phyloP scores from a whole-genome alignment of 139 green algal genomes.

The Chlamydomonas applanata region DNA sequence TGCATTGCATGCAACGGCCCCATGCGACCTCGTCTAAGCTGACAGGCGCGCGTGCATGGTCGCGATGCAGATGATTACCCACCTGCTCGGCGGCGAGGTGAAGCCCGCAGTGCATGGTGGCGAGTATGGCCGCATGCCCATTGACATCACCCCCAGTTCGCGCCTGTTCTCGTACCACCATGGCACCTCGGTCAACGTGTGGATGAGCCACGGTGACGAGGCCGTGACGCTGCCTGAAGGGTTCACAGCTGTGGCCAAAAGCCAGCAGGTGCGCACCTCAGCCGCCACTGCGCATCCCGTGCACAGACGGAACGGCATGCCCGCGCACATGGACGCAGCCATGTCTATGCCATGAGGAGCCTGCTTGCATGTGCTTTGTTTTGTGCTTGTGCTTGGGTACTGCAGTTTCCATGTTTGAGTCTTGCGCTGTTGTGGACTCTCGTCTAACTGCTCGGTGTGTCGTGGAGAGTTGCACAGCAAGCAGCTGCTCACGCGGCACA shows the following conservation, averaged over 20 bases:
- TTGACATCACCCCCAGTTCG: slow-evolving; percentile 62
- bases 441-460: too few species aligned
- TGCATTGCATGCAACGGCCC: too few species aligned
- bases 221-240: slow-evolving; percentile 83
- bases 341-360: background rate
- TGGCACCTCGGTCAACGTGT: slow-evolving; percentile 69
- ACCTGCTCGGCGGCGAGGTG: slow-evolving; percentile 80
- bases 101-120: slow-evolving; percentile 61
- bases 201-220: slow-evolving; percentile 99
- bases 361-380: background rate
- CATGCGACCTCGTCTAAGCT: background rate
- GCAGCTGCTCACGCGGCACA: too few species aligned
- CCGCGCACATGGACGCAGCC: too few species aligned
- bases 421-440: too few species aligned
- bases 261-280: slow-evolving; percentile 73
- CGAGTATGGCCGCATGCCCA: slow-evolving; percentile 97
- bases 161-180: slow-evolving; percentile 64
- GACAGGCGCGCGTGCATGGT: background rate
- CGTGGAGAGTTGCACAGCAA: too few species aligned
- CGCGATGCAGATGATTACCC: slow-evolving; percentile 39
- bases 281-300: too few species aligned
- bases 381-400: background rate
- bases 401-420: too few species aligned
- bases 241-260: slow-evolving; percentile 80
- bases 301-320: too few species aligned